Evolutionary conservation across 306 rosid genomes (phyloP).

Genomic region (Rosa persica): DNA sequence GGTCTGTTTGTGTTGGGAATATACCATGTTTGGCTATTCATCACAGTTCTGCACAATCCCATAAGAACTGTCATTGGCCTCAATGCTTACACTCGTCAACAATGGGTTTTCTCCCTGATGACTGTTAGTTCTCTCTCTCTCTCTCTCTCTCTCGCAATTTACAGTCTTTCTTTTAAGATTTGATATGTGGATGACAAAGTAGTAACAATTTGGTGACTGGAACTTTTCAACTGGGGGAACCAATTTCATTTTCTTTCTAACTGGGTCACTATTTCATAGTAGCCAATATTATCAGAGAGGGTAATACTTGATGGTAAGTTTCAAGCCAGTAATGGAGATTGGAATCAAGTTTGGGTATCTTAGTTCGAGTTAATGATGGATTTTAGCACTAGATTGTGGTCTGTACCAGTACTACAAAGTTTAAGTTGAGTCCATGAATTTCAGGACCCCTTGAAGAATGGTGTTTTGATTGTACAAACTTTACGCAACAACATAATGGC

Average conservation of each 20-base stretch:
- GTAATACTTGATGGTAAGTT: background rate
- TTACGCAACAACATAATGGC: constrained; percentile 47
- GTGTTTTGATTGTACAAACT: constrained; percentile 42
- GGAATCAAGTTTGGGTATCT: background rate
- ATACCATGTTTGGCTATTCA: constrained; percentile 70
- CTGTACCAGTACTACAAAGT: background rate
- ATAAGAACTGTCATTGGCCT: constrained; percentile 72
- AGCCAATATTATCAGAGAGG: background rate
- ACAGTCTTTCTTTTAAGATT: background rate
- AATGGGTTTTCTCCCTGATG: constrained; percentile 81
- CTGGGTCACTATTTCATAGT: background rate
- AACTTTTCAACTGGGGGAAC: background rate
- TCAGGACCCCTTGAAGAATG: constrained; percentile 47
- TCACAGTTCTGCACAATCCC: constrained; percentile 45
- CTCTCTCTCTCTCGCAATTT: background rate
- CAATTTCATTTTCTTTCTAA: background rate
- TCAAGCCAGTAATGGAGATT: background rate
- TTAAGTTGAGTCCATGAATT: constrained; percentile 19
- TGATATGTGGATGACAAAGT: background rate
- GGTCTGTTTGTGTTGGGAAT: constrained; percentile 52
- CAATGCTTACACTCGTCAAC: constrained; percentile 64
- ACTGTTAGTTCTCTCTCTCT: constrained; percentile 42
- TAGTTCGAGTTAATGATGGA: background rate
- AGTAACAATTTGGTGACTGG: background rate
- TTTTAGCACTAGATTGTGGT: background rate